These are phyloP conservation scores for Scutellaria minor DNA, from an alignment of 257 asterid genomes.

Conservation along the genomic window DNA sequence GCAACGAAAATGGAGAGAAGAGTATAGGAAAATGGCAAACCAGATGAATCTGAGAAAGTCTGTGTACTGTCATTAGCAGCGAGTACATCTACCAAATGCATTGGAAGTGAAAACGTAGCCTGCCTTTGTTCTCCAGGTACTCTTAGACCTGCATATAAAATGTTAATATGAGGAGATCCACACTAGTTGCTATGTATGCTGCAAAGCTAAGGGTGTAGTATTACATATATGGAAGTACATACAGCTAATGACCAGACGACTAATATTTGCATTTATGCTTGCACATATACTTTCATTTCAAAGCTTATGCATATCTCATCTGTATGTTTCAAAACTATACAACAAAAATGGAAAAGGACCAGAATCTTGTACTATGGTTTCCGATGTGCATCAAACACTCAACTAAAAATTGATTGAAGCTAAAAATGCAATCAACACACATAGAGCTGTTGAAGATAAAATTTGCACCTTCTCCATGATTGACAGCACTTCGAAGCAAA, in stretches of 20 bases:
- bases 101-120: constrained; percentile 78
- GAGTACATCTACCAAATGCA: constrained; percentile 83
- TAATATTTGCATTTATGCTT: not conserved
- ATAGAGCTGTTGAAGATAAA: constrained; percentile 31
- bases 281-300: not conserved
- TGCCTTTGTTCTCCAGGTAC: constrained; percentile 87
- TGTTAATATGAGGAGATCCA: constrained; percentile 7
- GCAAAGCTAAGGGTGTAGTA: constrained; percentile 15
- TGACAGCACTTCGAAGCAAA: constrained; percentile 88
- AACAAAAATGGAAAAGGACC: not conserved
- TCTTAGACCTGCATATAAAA: constrained; percentile 64
- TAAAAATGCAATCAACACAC: constrained; percentile 23
- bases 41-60: constrained; percentile 75
- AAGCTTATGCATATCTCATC: constrained; percentile 10
- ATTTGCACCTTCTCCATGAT: constrained; percentile 87
- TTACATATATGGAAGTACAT: not conserved
- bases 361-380: constrained; percentile 19
- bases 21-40: constrained; percentile 41
- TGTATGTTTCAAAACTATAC: not conserved
- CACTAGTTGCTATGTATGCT: not conserved
- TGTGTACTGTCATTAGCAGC: constrained; percentile 55
- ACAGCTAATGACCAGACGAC: not conserved
- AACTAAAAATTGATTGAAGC: constrained; percentile 11
- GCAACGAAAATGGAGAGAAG: constrained; percentile 5
- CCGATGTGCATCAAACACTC: constrained; percentile 16